These are phyloP conservation scores for Erigeron canadensis DNA, from an alignment of 129 eudicot species.

Conservation along the genomic window DNA sequence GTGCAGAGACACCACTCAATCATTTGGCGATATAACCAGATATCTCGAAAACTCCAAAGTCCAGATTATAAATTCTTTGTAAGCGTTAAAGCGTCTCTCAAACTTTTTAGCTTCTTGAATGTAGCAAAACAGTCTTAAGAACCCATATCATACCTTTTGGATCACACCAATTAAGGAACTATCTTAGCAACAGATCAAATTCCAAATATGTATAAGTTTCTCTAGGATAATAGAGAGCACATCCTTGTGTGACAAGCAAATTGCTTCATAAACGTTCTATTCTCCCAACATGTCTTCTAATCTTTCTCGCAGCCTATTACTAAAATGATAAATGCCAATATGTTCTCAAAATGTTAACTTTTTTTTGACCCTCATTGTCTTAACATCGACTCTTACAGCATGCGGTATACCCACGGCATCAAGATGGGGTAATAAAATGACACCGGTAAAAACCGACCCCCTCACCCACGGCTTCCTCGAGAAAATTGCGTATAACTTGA, in stretches of 20 bases:
- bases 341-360: not conserved
- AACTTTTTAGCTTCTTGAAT: not conserved
- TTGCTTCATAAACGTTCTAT: not conserved
- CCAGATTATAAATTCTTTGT: too few species aligned
- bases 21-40: too few species aligned
- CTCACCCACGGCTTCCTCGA: too few species aligned
- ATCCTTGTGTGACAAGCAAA: not conserved
- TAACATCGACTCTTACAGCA: not conserved
- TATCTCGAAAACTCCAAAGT: too few species aligned
- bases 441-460: too few species aligned
- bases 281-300: not conserved
- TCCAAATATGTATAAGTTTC: not conserved
- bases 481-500: too few species aligned
- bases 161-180: not conserved
- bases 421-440: too few species aligned
- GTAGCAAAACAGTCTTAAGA: not conserved
- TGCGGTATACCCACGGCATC: too few species aligned
- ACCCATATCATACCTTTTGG: not conserved
- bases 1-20: too few species aligned
- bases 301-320: not conserved
- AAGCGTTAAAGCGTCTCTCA: too few species aligned
- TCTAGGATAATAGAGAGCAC: conserved; percentile 1
- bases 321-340: not conserved
- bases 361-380: not conserved
- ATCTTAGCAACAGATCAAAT: not conserved